Evolutionary conservation across 495 filamentous ascomycete genomes (phyloP).

Genomic region (Neurospora sp.): DNA sequence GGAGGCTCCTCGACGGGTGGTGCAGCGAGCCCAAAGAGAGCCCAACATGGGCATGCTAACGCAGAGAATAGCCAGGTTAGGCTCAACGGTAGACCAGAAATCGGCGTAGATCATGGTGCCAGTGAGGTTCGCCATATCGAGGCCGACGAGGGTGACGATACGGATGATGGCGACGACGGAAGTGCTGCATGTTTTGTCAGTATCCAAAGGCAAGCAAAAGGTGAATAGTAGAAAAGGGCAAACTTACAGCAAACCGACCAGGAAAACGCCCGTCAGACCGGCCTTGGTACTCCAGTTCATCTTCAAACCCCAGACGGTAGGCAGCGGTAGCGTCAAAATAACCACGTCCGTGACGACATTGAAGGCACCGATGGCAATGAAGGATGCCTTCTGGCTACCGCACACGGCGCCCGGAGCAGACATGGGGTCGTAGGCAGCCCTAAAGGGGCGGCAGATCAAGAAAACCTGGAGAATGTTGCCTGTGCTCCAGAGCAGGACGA

Average conservation of each 20-base stretch:
- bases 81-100: conserved; percentile 26
- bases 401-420: conserved; percentile 3
- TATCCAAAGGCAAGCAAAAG: not conserved
- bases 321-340: conserved; percentile 16
- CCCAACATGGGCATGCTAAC: conserved; percentile 22
- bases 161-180: conserved; percentile 19
- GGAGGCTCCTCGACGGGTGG: conserved; percentile 5
- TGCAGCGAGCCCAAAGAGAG: conserved; percentile 8
- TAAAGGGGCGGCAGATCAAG: conserved; percentile 16
- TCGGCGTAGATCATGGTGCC: conserved; percentile 17
- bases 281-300: conserved; percentile 11
- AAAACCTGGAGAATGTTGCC: conserved; percentile 17
- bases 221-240: not conserved
- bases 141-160: conserved; percentile 12
- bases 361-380: conserved; percentile 17
- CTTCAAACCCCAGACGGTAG: conserved; percentile 14
- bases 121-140: conserved; percentile 14
- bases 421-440: conserved; percentile 5
- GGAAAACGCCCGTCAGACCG: conserved; percentile 18
- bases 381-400: conserved; percentile 10
- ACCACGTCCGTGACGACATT: conserved; percentile 20
- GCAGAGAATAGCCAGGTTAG: conserved; percentile 22
- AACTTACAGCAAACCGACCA: conserved; percentile 17
- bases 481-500: conserved; percentile 10
- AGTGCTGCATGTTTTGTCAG: not conserved